Evolutionary conservation across 2,329 filamentous ascomycete species (phyloP).

Genomic region (Drechslerella coelobrocha): DNA sequence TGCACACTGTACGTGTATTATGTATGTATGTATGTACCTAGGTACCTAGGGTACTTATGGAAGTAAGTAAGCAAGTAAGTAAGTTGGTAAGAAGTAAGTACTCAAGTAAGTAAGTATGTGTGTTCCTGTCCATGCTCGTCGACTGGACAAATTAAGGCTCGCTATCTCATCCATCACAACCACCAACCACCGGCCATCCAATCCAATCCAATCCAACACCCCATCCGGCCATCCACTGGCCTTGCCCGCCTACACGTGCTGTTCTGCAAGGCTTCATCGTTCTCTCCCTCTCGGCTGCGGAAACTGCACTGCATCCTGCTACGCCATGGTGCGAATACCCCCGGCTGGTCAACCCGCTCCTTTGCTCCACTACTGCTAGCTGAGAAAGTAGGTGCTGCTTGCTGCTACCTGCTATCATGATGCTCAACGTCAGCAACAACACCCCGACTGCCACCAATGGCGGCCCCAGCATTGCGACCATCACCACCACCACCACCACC

Average conservation of each 20-base stretch:
- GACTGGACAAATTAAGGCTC: no score
- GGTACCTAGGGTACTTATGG: neutral
- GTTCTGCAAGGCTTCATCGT: neutral
- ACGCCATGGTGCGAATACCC: neutral
- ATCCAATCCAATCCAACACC: no score
- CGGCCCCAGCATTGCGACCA: neutral
- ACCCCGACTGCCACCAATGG: slow-evolving; percentile 11
- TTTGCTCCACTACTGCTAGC: slow-evolving; percentile 18
- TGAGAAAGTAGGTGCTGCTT: neutral
- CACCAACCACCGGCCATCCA: no score
- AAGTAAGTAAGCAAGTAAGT: slow-evolving; percentile 1
- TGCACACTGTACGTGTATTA: no score
- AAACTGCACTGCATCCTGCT: neutral
- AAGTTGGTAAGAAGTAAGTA: no score
- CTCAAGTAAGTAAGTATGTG: no score
- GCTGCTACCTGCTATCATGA: slow-evolving; percentile 24
- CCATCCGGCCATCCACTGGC: no score
- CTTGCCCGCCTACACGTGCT: no score
- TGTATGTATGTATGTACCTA: no score
- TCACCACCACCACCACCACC: neutral
- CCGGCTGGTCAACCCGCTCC: neutral
- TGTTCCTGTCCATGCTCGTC: neutral
- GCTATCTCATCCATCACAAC: no score
- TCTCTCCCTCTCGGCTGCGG: neutral
- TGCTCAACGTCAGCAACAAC: slow-evolving; percentile 42